phyloP scores from a whole-genome alignment of 2,329 filamentous ascomycete species.

The Ceratocystis albifundus region DNA sequence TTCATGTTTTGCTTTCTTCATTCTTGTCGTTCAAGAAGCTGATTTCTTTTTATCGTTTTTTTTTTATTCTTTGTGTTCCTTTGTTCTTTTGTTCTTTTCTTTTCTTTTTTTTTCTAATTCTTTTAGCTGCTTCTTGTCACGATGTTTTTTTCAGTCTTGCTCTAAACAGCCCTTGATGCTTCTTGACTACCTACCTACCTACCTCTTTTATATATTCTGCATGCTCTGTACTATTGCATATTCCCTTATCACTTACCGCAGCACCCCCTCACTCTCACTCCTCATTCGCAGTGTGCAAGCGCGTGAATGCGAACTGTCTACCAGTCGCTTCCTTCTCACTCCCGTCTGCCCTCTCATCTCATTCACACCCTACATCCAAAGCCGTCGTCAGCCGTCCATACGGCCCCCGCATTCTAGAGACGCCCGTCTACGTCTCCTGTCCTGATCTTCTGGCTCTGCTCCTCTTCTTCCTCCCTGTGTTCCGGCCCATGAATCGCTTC shows the following conservation, averaged over 20 bases:
- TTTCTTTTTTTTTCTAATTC: neutral
- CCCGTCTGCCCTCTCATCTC: neutral
- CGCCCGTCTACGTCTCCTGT: neutral
- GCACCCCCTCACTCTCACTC: conserved; percentile 6
- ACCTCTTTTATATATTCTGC: neutral
- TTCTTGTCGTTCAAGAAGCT: neutral
- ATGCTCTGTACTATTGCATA: neutral
- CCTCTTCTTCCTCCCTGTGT: neutral
- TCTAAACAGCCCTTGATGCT: neutral
- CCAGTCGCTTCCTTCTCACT: neutral
- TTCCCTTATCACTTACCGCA: neutral
- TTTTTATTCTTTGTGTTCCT: conserved; percentile 10
- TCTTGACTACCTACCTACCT: too few relatives aligned
- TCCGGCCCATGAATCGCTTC: conserved; percentile 9
- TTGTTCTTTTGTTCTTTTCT: neutral
- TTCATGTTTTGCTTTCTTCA: neutral
- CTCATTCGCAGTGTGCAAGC: neutral
- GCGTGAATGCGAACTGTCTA: neutral
- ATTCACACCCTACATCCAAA: neutral
- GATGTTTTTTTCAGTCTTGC: conserved; percentile 3
- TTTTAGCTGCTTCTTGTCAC: conserved; percentile 12
- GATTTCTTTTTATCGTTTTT: conserved; percentile 5
- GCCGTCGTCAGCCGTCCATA: neutral
- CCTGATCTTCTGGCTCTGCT: neutral
- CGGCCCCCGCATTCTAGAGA: neutral